Evolutionary conservation across 495 filamentous ascomycete species (phyloP).

Genomic region (Pyrenula aspistea): DNA sequence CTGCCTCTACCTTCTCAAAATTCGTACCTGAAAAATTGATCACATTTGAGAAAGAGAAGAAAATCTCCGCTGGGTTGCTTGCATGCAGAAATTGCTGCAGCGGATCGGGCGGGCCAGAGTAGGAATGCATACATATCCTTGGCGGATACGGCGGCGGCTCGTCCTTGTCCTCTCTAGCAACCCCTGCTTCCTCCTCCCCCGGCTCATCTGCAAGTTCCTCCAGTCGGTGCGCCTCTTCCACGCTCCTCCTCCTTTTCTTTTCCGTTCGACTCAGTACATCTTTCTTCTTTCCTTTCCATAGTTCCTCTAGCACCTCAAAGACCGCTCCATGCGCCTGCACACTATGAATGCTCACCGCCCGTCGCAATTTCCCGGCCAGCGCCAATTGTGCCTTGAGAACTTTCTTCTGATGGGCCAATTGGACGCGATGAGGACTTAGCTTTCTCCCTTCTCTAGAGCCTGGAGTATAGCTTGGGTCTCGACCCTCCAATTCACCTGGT

Average conservation of each 20-base stretch:
- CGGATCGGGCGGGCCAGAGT: slow-evolving; percentile 65
- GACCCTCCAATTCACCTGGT: slow-evolving; percentile 32
- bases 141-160: slow-evolving; percentile 63
- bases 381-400: slow-evolving; percentile 73
- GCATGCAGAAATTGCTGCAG: slow-evolving; percentile 68
- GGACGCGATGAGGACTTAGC: slow-evolving; percentile 64
- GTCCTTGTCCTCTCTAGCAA: slow-evolving; percentile 10
- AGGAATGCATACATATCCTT: slow-evolving; percentile 88
- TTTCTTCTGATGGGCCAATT: slow-evolving; percentile 62
- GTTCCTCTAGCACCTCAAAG: slow-evolving; percentile 57
- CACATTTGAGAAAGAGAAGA: slow-evolving; percentile 75
- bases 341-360: slow-evolving; percentile 79
- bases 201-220: slow-evolving; percentile 24
- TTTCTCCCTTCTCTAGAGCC: slow-evolving; percentile 70
- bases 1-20: slow-evolving; percentile 40
- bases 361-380: slow-evolving; percentile 68
- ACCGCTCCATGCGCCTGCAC: slow-evolving; percentile 82
- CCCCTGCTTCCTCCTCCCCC: slow-evolving; percentile 12
- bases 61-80: slow-evolving; percentile 64
- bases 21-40: slow-evolving; percentile 63
- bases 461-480: slow-evolving; percentile 51
- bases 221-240: slow-evolving; percentile 15
- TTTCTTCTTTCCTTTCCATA: slow-evolving; percentile 79
- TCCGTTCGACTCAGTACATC: slow-evolving; percentile 53
- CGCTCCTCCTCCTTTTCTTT: slow-evolving; percentile 28